Percentiles rank a stretch among this genome's conserved stretches.
phyloP scores from a whole-genome alignment of 805 yeast species.

The Kuraishia hungarica region DNA sequence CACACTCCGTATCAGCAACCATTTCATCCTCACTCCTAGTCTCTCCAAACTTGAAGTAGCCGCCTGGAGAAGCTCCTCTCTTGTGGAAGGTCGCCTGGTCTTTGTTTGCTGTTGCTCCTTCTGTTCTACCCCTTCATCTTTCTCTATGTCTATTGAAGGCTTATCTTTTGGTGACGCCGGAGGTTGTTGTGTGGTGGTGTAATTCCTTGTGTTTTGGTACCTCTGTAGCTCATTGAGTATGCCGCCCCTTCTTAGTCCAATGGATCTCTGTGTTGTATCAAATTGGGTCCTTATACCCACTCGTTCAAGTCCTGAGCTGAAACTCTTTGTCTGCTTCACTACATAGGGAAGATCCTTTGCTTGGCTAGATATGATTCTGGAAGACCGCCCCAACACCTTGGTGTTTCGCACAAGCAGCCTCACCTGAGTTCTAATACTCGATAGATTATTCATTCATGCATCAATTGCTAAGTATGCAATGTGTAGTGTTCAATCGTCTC shows the following conservation, averaged over 20 bases:
- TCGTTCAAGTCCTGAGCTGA: no score
- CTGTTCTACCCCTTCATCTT: not conserved
- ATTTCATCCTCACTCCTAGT: conserved; percentile 36
- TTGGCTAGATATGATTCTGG: not conserved
- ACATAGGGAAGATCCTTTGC: not conserved
- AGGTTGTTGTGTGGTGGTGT: not conserved
- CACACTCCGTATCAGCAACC: conserved; percentile 64
- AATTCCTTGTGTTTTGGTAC: not conserved
- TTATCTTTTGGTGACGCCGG: not conserved
- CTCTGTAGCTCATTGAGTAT: not conserved
- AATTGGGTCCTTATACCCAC: no score
- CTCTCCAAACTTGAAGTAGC: conserved; percentile 8
- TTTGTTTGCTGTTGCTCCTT: not conserved
- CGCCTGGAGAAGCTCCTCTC: conserved; percentile 7
- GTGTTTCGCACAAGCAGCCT: not conserved
- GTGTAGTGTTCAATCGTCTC: not conserved
- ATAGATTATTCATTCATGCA: not conserved
- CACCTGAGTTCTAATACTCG: not conserved
- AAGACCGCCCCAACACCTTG: not conserved
- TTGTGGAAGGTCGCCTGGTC: conserved; percentile 2
- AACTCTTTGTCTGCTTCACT: not conserved
- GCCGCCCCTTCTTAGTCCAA: not conserved
- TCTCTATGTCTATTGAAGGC: not conserved
- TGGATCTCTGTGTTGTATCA: no score
- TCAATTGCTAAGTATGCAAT: not conserved